phyloP scores from a whole-genome alignment of 345 rosid genomes.

The Arabis alpina region DNA sequence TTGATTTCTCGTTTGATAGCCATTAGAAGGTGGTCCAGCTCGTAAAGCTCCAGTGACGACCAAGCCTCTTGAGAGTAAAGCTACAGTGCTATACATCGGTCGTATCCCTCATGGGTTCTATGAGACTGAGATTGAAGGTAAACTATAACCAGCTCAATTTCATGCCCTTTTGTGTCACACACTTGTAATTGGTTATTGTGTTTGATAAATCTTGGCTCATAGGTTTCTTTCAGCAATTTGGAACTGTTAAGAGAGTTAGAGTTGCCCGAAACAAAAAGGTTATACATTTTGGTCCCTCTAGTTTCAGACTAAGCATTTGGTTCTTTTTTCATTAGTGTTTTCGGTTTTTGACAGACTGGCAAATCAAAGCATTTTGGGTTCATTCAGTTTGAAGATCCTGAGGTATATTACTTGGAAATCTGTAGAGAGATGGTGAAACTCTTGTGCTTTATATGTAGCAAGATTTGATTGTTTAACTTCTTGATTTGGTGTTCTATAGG shows the following conservation, averaged over 20 bases:
- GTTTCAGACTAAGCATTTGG: background rate
- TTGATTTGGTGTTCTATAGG: constrained; percentile 51
- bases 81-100: constrained; percentile 80
- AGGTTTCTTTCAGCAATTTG: constrained; percentile 89
- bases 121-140: constrained; percentile 89
- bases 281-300: background rate
- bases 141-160: background rate
- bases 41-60: constrained; percentile 50
- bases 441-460: background rate
- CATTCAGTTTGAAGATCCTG: constrained; percentile 77
- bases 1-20: constrained; percentile 41
- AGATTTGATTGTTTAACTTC: constrained; percentile 15
- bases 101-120: constrained; percentile 94
- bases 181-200: background rate
- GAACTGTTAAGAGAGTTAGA: constrained; percentile 75
- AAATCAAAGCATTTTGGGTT: constrained; percentile 94
- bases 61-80: constrained; percentile 46
- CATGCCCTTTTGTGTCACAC: background rate
- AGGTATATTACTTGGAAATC: constrained; percentile 51
- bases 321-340: constrained; percentile 8
- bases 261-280: constrained; percentile 92
- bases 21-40: constrained; percentile 78
- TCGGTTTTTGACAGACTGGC: constrained; percentile 71
- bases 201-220: constrained; percentile 4
- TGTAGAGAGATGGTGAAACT: background rate